phyloP scores from a whole-genome alignment of 2,329 filamentous ascomycete species.

The Colletotrichum kahawae region DNA sequence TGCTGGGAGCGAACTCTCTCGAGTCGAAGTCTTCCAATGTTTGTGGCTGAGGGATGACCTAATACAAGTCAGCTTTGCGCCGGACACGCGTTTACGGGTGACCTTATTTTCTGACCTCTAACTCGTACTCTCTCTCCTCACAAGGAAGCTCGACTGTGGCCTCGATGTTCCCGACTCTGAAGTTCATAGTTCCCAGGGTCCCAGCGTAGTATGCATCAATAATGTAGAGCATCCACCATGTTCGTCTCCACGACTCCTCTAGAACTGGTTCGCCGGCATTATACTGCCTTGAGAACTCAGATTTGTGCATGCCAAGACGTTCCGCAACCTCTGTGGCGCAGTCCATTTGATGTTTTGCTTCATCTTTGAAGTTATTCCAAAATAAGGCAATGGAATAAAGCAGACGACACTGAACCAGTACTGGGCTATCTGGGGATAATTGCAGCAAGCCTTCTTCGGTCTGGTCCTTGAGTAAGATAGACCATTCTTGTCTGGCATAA shows the following conservation, averaged over 20 bases:
- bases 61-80: not conserved
- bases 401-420: slow-evolving; percentile 40
- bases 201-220: slow-evolving; percentile 56
- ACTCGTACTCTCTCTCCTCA: slow-evolving; percentile 62
- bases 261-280: slow-evolving; percentile 50
- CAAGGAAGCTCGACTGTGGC: slow-evolving; percentile 67
- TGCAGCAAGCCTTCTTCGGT: slow-evolving; percentile 10
- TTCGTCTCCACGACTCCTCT: slow-evolving; percentile 69
- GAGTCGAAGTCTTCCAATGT: slow-evolving; percentile 67
- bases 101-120: slow-evolving; percentile 36
- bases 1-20: slow-evolving; percentile 62
- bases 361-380: slow-evolving; percentile 31
- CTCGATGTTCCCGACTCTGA: slow-evolving; percentile 41
- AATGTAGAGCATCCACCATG: slow-evolving; percentile 74
- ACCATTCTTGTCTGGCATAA: slow-evolving; percentile 27
- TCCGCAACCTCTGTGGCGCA: slow-evolving; percentile 63
- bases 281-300: slow-evolving; percentile 55
- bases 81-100: rapidly evolving
- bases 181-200: slow-evolving; percentile 30
- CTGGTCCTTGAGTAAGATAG: not conserved
- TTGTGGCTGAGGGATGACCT: slow-evolving; percentile 44
- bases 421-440: slow-evolving; percentile 21
- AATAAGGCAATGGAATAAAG: slow-evolving; percentile 41
- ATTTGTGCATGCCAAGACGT: slow-evolving; percentile 63
- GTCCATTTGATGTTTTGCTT: slow-evolving; percentile 36